Conservation (phyloP, 208 protist genomes). For the Crithidia bombi region DNA sequence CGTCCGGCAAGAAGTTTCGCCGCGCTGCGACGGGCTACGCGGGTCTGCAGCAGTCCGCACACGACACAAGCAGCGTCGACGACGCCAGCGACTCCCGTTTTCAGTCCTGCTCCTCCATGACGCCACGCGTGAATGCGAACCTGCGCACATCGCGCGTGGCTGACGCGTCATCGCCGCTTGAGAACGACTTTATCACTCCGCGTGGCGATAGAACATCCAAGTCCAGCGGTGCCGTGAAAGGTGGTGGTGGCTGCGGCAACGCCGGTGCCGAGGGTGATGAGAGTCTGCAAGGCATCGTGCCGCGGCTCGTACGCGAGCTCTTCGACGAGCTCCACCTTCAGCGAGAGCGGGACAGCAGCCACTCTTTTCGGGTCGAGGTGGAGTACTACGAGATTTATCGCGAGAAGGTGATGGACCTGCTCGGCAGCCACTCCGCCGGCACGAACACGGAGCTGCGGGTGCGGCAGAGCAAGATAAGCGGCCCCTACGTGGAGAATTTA, state of each 20-base stretch:
- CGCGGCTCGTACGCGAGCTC: conserved; percentile 65
- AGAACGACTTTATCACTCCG: conserved; percentile 3
- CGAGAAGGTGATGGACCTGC: conserved; percentile 89
- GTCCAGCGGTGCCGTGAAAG: not conserved
- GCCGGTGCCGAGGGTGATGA: conserved; percentile 8
- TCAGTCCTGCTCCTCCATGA: conserved; percentile 27
- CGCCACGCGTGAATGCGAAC: conserved; percentile 1
- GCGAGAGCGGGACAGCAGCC: conserved; percentile 58
- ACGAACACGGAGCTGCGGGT: conserved; percentile 64
- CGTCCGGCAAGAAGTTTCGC: conserved; percentile 16
- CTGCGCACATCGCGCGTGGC: conserved; percentile 2
- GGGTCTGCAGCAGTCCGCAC: not conserved
- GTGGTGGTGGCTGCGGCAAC: not conserved
- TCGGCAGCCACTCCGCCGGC: conserved; percentile 25
- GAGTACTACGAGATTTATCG: conserved; percentile 94
- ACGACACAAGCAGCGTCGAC: conserved; percentile 12
- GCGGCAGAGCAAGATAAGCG: conserved; percentile 56
- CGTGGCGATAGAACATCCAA: conserved; percentile 11
- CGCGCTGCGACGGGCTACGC: conserved; percentile 30
- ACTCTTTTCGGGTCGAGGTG: conserved; percentile 82
- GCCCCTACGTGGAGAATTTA: conserved; percentile 85
- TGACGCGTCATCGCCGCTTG: conserved; percentile 9
- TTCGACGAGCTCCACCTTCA: conserved; percentile 62
- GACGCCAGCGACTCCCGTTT: conserved; percentile 26
- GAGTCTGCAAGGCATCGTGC: conserved; percentile 74